Conservation (phyloP, 192 early-diverging fungal genomes). For the Rhizophlyctis rosea region DNA sequence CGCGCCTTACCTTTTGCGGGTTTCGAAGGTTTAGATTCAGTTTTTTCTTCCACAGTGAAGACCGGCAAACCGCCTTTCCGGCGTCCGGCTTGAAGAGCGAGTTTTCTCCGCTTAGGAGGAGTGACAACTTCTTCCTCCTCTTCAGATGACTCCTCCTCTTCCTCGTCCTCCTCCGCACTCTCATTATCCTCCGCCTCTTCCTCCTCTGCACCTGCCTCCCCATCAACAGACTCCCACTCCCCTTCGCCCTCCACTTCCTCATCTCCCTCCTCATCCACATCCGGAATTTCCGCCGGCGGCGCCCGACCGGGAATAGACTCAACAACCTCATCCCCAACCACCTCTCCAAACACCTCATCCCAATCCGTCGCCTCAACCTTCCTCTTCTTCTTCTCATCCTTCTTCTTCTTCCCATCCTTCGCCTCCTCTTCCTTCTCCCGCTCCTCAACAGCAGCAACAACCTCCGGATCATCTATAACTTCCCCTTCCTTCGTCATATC, state of each 20-base stretch:
- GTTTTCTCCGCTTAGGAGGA: constrained; percentile 1
- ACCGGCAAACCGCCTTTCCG: neutral
- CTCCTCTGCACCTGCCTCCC: constrained; percentile 10
- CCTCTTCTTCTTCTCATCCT: constrained; percentile 25
- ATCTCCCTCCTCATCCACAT: constrained; percentile 21
- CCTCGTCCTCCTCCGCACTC: constrained; percentile 23
- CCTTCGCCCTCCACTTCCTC: constrained; percentile 28
- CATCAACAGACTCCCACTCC: constrained; percentile 14
- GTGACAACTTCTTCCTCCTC: neutral
- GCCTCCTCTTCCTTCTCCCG: constrained; percentile 36
- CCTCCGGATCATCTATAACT: constrained; percentile 36
- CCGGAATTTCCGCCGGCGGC: neutral
- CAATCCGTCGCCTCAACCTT: constrained; percentile 62
- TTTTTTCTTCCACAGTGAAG: neutral
- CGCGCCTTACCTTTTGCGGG: constrained; percentile 13
- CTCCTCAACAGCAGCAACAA: constrained; percentile 24
- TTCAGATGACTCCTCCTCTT: neutral
- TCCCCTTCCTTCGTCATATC: constrained; percentile 66
- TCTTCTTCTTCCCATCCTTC: constrained; percentile 17
- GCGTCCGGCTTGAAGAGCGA: neutral
- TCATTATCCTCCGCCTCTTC: constrained; percentile 34
- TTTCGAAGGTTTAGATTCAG: constrained; percentile 4
- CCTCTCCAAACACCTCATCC: constrained; percentile 86
- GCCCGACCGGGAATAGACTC: neutral
- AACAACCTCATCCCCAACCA: constrained; percentile 61